These are phyloP conservation scores for Globisporangium carolinianum DNA, from an alignment of 352 stramenopile genomes.

Conservation along the genomic window DNA sequence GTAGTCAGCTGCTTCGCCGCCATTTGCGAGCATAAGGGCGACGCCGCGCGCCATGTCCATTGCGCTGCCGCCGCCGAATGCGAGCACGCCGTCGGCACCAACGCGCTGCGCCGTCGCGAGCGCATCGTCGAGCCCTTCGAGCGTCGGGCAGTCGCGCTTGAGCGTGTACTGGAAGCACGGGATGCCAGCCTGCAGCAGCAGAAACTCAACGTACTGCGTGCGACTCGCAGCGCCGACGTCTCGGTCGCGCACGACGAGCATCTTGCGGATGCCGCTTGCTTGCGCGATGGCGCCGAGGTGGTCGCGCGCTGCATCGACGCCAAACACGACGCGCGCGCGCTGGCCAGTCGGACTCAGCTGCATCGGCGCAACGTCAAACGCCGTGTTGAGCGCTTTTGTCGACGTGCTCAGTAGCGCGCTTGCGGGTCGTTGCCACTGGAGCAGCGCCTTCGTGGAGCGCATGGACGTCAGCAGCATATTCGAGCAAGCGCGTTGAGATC, in stretches of 20 bases:
- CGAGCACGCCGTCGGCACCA: conserved; percentile 57
- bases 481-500: too few relatives aligned
- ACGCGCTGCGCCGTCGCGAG: conserved; percentile 47
- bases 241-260: conserved; percentile 65
- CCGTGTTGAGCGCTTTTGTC: conserved; percentile 20
- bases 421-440: conserved; percentile 2
- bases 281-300: conserved; percentile 33
- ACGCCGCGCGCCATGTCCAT: conserved; percentile 60
- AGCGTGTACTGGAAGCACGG: conserved; percentile 74
- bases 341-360: conserved; percentile 38
- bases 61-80: conserved; percentile 56
- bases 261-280: conserved; percentile 42
- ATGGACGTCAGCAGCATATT: neutral
- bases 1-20: conserved; percentile 28
- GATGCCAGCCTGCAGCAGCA: conserved; percentile 60
- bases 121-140: conserved; percentile 45
- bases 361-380: conserved; percentile 29
- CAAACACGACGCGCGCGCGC: conserved; percentile 38
- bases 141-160: conserved; percentile 54
- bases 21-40: conserved; percentile 43
- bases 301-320: conserved; percentile 31
- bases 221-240: conserved; percentile 42
- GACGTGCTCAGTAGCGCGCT: neutral
- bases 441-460: conserved; percentile 11
- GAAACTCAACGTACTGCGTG: conserved; percentile 63